These are phyloP conservation scores for Stropharia rugosoannulata DNA, from an alignment of 768 basidiomycete genomes.

Conservation along the genomic window DNA sequence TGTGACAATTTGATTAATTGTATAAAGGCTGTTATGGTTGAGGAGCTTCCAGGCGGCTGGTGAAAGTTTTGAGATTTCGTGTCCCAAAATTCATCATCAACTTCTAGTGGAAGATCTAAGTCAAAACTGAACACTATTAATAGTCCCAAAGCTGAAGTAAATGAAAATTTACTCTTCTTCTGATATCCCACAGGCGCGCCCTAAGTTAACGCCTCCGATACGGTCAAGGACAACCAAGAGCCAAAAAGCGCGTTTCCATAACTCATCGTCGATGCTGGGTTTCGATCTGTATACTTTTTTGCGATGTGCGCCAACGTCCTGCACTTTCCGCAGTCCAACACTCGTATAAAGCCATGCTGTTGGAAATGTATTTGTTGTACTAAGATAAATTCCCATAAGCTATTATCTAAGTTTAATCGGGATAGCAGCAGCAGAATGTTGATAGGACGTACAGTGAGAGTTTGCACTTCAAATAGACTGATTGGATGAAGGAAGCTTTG, in stretches of 20 bases:
- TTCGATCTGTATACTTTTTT: slow-evolving; percentile 50
- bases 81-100: slow-evolving; percentile 83
- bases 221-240: slow-evolving; percentile 62
- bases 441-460: slow-evolving; percentile 25
- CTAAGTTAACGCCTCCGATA: slow-evolving; percentile 49
- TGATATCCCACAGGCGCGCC: slow-evolving; percentile 52
- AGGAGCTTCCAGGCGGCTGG: slow-evolving; percentile 64
- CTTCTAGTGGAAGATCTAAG: slow-evolving; percentile 75
- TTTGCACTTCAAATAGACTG: slow-evolving; percentile 63
- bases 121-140: slow-evolving; percentile 59
- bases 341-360: slow-evolving; percentile 55
- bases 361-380: slow-evolving; percentile 46
- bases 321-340: slow-evolving; percentile 58
- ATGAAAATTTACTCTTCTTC: slow-evolving; percentile 62
- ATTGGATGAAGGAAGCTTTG: slow-evolving; percentile 55
- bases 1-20: slow-evolving; percentile 64
- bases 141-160: background rate
- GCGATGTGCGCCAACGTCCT: slow-evolving; percentile 78
- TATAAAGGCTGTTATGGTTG: slow-evolving; percentile 60
- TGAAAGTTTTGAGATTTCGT: slow-evolving; percentile 53
- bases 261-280: slow-evolving; percentile 57
- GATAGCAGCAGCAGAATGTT: background rate
- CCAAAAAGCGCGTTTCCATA: slow-evolving; percentile 84
- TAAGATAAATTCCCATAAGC: slow-evolving; percentile 56
- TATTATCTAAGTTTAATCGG: slow-evolving; percentile 17